Evolutionary conservation across 257 asterid species (phyloP).

Genomic region (Capsicum baccatum): DNA sequence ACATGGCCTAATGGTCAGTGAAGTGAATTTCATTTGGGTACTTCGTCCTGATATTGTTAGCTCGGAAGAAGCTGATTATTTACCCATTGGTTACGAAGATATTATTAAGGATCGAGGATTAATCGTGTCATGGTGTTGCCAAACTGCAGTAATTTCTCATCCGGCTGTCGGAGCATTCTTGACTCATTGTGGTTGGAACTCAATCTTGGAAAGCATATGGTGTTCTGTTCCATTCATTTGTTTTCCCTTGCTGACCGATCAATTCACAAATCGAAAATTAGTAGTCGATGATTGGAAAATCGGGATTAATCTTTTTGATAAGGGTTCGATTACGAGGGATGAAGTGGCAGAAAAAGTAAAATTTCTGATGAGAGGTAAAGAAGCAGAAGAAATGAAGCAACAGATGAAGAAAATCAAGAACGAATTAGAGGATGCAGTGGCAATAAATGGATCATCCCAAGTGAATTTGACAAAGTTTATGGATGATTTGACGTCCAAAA

Average conservation of each 20-base stretch:
- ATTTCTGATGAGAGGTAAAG: slow-evolving; percentile 49
- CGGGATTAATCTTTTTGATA: slow-evolving; percentile 58
- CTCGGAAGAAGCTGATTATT: slow-evolving; percentile 47
- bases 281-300: slow-evolving; percentile 75
- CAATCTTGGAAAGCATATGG: slow-evolving; percentile 67
- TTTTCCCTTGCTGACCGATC: slow-evolving; percentile 68
- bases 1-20: slow-evolving; percentile 52
- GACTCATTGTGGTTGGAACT: slow-evolving; percentile 83
- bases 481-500: slow-evolving; percentile 49
- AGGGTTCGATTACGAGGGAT: slow-evolving; percentile 42
- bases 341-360: slow-evolving; percentile 58
- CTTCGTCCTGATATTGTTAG: slow-evolving; percentile 68
- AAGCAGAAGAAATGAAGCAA: slow-evolving; percentile 45
- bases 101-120: slow-evolving; percentile 47
- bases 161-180: slow-evolving; percentile 63
- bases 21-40: slow-evolving; percentile 66
- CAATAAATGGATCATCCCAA: slow-evolving; percentile 61
- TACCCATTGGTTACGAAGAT: slow-evolving; percentile 50
- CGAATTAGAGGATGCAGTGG: slow-evolving; percentile 51
- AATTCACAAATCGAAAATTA: slow-evolving; percentile 65
- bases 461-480: slow-evolving; percentile 49
- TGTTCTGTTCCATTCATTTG: slow-evolving; percentile 60
- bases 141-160: slow-evolving; percentile 63
- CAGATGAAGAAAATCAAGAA: slow-evolving; percentile 51
- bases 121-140: slow-evolving; percentile 68